Base-by-base conservation (phyloP, 768 basidiomycete genomes). In the Aureoboletus auriporus region DNA sequence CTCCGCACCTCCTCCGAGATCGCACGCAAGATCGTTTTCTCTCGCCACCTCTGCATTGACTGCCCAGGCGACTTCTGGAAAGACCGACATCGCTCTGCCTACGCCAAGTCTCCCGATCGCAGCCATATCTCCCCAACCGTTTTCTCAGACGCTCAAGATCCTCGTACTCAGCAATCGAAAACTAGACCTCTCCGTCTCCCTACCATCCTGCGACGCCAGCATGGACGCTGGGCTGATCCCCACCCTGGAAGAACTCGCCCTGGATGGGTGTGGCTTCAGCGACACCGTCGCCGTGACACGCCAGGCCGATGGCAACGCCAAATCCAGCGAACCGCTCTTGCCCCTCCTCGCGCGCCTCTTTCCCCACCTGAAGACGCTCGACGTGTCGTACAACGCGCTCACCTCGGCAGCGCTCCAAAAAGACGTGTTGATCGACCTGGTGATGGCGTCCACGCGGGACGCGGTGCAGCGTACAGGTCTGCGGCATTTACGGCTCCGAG, bases 301-400 rank as follows among this genome's bases (percentile, higher is more conserved):
- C 49, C 60, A 52, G 11, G 56, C 62, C 12, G 67, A 65, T 5
- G 62, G 67, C 0, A 59, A 74, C 1, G 69, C 75, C 7, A 75
- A 78, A 17, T 72, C 74, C 3, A 76, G 49, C 47, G 81, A 86
- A 54, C 71, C 72, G 6, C 67, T 87, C 14, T 65, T 93, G 17
- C 71, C 79, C 1, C 70, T 84, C 23, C 64, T 93, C 36, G 69
- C 79, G 3, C 72, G 70, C 46, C 70, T 91, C 10, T 92, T 92
- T 67, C 89, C 90, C 2, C 77, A 76, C 52, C 59, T 93, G 39
- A 73, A 71, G 33, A 81, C 76, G 10, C 75, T 93, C 12, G 83
- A 91, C 50, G 67, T 92, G 49, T 85, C 86, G n/a, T 85, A 85
- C 63, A 93, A 93, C 54, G 55, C 67, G 3, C 65, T 92, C 10